Percentiles rank a stretch among this genome's conserved stretches.
Conservation (phyloP, 345 rosid species). For the Citrus mangshanensis region DNA sequence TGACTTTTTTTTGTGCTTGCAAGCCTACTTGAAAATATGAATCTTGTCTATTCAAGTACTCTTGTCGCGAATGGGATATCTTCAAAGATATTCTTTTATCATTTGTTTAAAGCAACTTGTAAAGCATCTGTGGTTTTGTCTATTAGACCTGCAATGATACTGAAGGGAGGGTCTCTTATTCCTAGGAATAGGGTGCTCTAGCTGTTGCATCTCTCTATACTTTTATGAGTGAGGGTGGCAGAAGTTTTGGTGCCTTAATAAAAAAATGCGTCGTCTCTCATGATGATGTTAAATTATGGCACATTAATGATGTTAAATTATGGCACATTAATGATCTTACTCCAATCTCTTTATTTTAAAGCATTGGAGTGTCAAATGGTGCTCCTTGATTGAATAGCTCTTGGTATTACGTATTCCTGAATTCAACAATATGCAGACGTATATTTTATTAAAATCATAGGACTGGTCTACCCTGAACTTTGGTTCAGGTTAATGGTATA, state of each 20-base stretch:
- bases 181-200: background rate
- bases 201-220: background rate
- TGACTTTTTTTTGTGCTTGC: background rate
- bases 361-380: background rate
- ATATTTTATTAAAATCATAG: background rate
- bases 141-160: background rate
- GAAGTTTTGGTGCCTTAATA: background rate
- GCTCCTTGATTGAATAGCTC: background rate
- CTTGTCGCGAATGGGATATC: background rate
- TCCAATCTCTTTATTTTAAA: background rate
- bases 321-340: background rate
- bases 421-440: background rate
- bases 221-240: background rate
- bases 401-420: background rate
- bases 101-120: background rate
- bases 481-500: background rate
- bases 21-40: background rate
- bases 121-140: background rate
- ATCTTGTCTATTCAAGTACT: background rate
- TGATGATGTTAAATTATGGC: background rate
- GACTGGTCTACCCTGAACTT: background rate
- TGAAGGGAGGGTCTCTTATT: background rate
- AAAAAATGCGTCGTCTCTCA: background rate
- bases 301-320: background rate
- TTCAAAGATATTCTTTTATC: background rate